Conservation (phyloP, 2,329 filamentous ascomycete species). For the Juglanconis oblonga region DNA sequence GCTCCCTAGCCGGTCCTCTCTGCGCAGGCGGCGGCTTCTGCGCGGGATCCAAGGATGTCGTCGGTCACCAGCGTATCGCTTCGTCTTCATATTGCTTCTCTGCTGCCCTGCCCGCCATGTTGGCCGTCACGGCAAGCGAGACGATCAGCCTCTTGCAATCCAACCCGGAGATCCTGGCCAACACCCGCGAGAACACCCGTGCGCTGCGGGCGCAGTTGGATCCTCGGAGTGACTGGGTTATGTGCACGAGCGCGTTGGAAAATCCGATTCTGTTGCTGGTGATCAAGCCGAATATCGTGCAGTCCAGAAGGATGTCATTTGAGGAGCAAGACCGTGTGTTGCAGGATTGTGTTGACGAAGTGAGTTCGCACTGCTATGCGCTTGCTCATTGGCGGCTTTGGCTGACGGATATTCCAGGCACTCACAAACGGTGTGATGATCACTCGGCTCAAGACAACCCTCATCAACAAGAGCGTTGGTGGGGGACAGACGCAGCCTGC, state of each 20-base stretch:
- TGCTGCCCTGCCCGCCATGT: conserved; percentile 86
- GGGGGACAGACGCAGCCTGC: conserved; percentile 72
- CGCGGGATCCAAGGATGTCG: conserved; percentile 84
- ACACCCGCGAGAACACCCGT: conserved; percentile 82
- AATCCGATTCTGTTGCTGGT: conserved; percentile 85
- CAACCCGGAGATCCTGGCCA: conserved; percentile 75
- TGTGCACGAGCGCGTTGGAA: conserved; percentile 74
- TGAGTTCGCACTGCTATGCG: conserved; percentile 39
- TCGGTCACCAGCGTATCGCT: conserved; percentile 93
- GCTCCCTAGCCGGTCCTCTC: conserved; percentile 83
- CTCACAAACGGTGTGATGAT: conserved; percentile 87
- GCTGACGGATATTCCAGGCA: conserved; percentile 47
- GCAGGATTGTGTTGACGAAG: conserved; percentile 95
- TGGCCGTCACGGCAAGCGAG: conserved; percentile 94
- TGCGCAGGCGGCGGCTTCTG: conserved; percentile 96
- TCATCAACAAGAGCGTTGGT: conserved; percentile 59
- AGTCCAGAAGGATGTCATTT: conserved; percentile 62
- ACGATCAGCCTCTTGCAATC: conserved; percentile 82
- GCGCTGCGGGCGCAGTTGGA: conserved; percentile 84
- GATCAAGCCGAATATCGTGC: conserved; percentile 79
- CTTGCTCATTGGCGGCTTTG: neutral
- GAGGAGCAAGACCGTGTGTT: conserved; percentile 82
- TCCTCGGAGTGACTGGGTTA: conserved; percentile 89
- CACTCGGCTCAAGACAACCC: conserved; percentile 78
- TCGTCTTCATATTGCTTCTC: conserved; percentile 94